Evolutionary conservation across 1,284 basidiomycete genomes (phyloP), one percentile per base, ranked within the genome.

Genomic region (Melampsora larici-populina): DNA sequence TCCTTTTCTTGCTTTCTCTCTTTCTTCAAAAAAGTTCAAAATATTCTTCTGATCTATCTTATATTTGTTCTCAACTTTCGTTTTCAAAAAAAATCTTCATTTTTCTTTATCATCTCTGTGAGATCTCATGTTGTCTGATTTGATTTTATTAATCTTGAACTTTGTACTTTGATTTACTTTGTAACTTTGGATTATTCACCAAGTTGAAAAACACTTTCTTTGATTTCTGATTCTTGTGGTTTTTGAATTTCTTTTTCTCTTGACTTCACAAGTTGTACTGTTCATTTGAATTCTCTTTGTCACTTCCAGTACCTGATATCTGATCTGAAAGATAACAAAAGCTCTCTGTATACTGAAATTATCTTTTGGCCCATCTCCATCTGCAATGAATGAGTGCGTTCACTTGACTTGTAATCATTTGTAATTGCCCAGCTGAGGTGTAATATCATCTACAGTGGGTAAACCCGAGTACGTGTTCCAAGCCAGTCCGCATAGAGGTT

Each of bases 61-160:
- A 29, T 8, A 3, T 64, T 64, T n/a, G 11, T 64, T 64, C 17
- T 64, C 29, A 3, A 29, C 33, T 64, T n/a, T n/a, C 33, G 6
- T 64, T 64, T 6, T n/a, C 29, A 6, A 36, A 36, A 36, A 29
- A 3, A 6, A 9, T 6, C 6, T 64, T 64, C 6, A 2, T 64
- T 64, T n/a, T 64, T n/a, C 2, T 64, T 64, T 64, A 31, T 64
- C 33, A 24, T 64, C 17, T 64, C 17, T 64, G n/a, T n/a, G n/a
- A 29, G 29, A 9, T 64, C 29, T n/a, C 2, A 29, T 6, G 7
- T 64, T n/a, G 17, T 64, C 29, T n/a, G 2, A 11, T 64, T n/a
- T 64, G 18, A 24, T 64, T 26, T 64, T 18, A 29, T 64, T n/a
- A 17, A 17, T 64, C 33, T 64, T 26, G 17, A 17, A n/a, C n/a